These are phyloP conservation scores for Albugo candida DNA, from an alignment of 352 stramenopile species.

Conservation along the genomic window DNA sequence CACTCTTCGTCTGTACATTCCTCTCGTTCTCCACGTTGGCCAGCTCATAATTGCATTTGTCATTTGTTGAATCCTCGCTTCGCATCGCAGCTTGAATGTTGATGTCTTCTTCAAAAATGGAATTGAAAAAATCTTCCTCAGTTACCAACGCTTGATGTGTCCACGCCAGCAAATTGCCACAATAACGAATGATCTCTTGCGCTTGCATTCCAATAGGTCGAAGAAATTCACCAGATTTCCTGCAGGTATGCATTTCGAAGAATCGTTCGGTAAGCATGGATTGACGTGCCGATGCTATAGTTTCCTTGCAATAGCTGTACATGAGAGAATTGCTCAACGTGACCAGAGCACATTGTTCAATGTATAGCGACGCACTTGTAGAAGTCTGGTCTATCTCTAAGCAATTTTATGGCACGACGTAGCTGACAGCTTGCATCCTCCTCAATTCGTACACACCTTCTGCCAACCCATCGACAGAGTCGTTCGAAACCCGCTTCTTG, in stretches of 20 bases:
- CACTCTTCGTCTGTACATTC: too few relatives aligned
- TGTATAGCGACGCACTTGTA: constrained; percentile 29
- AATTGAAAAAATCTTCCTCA: constrained; percentile 62
- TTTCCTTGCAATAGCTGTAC: constrained; percentile 65
- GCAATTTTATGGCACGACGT: constrained; percentile 40
- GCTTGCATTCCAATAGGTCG: constrained; percentile 76
- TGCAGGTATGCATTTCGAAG: constrained; percentile 50
- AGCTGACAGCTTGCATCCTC: constrained; percentile 37
- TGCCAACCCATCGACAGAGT: constrained; percentile 77
- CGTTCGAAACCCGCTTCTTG: constrained; percentile 72
- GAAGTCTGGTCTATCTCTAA: constrained; percentile 46
- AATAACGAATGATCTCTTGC: constrained; percentile 74
- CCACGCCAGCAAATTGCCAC: constrained; percentile 79
- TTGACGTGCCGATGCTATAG: constrained; percentile 25
- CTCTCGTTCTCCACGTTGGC: not conserved
- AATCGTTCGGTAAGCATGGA: constrained; percentile 54
- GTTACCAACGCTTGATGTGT: constrained; percentile 66
- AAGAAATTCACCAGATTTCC: constrained; percentile 46
- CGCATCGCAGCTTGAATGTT: constrained; percentile 10
- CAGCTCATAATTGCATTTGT: not conserved
- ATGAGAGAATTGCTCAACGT: not conserved
- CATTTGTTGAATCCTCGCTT: too few relatives aligned
- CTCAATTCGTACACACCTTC: constrained; percentile 48
- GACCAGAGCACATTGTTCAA: not conserved
- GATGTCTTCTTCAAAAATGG: constrained; percentile 48